Evolutionary conservation across 176 grass and related monocot genomes (phyloP), one percentile per base, ranked within the genome.

Genomic region (Bromus sterilis): DNA sequence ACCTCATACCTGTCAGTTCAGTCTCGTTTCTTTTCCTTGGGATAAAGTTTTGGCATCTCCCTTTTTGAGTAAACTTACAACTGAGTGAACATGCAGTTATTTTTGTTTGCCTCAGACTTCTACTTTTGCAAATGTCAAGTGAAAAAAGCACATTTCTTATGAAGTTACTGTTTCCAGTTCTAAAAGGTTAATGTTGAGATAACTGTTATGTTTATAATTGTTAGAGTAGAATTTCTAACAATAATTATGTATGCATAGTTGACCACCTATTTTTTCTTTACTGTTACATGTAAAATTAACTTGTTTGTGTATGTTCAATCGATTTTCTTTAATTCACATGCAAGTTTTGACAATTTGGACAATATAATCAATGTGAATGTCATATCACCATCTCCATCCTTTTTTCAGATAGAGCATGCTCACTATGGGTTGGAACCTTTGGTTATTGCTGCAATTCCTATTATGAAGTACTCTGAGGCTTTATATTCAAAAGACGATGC

Each of bases 361-460:
- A 2, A 59, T n/a, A 37, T 3, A 61, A 41, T 71, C 31, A 78
- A 25, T 77, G 18, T 14, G 1, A 62, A 63, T 53, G 18, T 11
- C 5, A 0, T 79, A 13, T 37, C 3, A 6, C 0, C 24, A 68
- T 41, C 24, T 31, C 20, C 71, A 12, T 46, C 25, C 29, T 77
- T 84, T 71, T 60, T 83, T 60, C 58, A 98, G 92, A 66, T 81
- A 36, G 92, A 89, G 28, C 78, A 76, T 78, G 70, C 78, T 57
- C 25, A 16, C 60, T 23, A 64, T 61, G 92, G 95, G 9, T 89
- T 98, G 90, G 90, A 89, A 35, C 90, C 95, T 77, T 75, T 84
- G 67, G 84, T 71, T 46, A 80, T 98, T 80, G 80, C 86, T 81
- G 69, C 90, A 31, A 98, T 93, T 83, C 92, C 92, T 40, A 87